These are phyloP conservation scores for Castanea sativa DNA, from an alignment of 306 rosid species.

Conservation along the genomic window DNA sequence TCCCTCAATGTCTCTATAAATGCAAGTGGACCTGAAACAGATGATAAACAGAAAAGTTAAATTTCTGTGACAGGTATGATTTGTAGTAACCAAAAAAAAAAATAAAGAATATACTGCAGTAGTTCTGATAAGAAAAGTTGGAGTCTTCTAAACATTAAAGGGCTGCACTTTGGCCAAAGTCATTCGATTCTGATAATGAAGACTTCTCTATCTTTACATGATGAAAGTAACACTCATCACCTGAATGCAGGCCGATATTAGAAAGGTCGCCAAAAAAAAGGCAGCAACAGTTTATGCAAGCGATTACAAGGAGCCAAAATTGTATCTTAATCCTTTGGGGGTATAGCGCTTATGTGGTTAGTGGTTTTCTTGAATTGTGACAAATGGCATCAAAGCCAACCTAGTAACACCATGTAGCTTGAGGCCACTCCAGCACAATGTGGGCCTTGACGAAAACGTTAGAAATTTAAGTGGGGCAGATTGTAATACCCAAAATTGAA, in stretches of 20 bases:
- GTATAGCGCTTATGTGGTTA: too few relatives aligned
- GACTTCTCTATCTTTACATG: neutral
- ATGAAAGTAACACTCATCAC: neutral
- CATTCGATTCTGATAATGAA: neutral
- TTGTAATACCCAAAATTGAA: neutral
- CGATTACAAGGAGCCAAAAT: too few relatives aligned
- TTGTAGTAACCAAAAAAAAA: neutral
- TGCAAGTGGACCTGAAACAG: constrained; percentile 67
- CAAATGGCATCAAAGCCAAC: too few relatives aligned
- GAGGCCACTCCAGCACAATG: too few relatives aligned
- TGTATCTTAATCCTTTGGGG: too few relatives aligned
- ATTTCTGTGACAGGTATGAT: neutral
- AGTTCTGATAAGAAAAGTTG: too few relatives aligned
- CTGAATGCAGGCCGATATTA: neutral
- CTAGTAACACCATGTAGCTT: too few relatives aligned
- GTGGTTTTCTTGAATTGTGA: too few relatives aligned
- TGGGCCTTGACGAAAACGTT: too few relatives aligned
- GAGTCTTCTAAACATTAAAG: too few relatives aligned
- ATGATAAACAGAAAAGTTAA: constrained; percentile 16
- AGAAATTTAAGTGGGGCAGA: neutral
- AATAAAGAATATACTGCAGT: neutral
- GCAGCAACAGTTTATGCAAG: neutral
- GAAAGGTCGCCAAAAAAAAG: neutral
- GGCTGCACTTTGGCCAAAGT: neutral
- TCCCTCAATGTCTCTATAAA: constrained; percentile 87